Conservation (phyloP, 305 asterid genomes). For the Andrographis paniculata region DNA sequence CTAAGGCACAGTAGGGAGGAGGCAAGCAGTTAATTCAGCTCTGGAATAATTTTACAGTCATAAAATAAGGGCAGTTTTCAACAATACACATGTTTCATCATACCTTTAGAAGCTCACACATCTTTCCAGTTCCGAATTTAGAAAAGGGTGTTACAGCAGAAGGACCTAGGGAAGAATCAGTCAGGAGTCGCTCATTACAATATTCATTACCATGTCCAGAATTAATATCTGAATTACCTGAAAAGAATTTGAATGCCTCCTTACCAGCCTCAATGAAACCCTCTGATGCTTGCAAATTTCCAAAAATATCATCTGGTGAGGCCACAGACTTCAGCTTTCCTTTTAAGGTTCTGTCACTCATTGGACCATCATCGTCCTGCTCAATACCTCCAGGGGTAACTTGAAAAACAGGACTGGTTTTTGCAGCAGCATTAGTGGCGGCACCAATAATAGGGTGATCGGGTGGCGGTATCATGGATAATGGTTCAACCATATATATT, state of each 20-base stretch:
- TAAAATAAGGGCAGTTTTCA: too few species aligned
- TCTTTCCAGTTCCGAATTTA: constrained; percentile 40
- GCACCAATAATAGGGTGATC: constrained; percentile 21
- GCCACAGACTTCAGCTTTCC: constrained; percentile 19
- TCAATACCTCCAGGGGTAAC: constrained; percentile 11
- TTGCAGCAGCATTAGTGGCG: constrained; percentile 21
- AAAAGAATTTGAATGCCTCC: constrained; percentile 17
- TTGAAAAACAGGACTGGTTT: constrained; percentile 26
- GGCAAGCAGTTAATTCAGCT: too few species aligned
- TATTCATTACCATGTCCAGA: constrained; percentile 5
- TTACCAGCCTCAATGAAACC: constrained; percentile 15
- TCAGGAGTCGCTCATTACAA: constrained; percentile 14
- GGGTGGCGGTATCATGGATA: constrained; percentile 45
- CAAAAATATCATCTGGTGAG: constrained; percentile 21
- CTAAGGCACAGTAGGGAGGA: too few species aligned
- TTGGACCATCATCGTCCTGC: constrained; percentile 24
- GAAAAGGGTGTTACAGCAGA: constrained; percentile 25
- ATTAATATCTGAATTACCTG: constrained; percentile 18
- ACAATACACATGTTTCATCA: too few species aligned
- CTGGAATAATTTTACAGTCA: too few species aligned
- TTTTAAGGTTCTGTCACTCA: constrained; percentile 17
- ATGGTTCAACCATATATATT: constrained; percentile 40
- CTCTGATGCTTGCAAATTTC: constrained; percentile 30
- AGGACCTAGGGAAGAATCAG: constrained; percentile 20
- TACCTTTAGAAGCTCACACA: constrained; percentile 71